Base-by-base conservation (phyloP, 75 land plant genomes). In the Picea glauca region DNA sequence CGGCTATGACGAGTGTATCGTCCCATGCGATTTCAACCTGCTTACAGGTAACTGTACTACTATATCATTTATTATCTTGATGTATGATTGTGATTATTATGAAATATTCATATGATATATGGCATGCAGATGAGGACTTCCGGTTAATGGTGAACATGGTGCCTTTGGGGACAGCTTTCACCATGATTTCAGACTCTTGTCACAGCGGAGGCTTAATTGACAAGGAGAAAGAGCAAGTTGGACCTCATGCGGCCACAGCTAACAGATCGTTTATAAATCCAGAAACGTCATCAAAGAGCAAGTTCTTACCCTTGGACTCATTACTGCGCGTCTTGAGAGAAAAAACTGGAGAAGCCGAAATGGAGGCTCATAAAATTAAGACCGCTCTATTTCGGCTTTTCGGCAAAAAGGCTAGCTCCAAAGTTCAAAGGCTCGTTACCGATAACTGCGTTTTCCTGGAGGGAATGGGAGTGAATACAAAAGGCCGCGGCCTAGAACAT, bases 151-250 rank as follows among this genome's bases (percentile, higher is more conserved):
- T 94, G n/a, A 84, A 91, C 75, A 32, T 83, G 54, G 83, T 94
- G 1, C 94, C 94, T 6, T 63, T 77, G 26, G 95, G 92, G 15
- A 88, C 85, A 72, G 64, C 80, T 12, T 61, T 96, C 60, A 96
- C 99, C 1, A 85, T 96, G 66, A 87, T 96, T 5, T 92, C 99
- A 0, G 99, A 96, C 72, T 96, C 98, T 1, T 93, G 93, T 79
- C 93, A 90, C 70, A 93, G 95, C 33, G 95, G 95, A 8, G 95
- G 95, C 21, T 84, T 93, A 32, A 87, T 93, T 58, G 91, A 93
- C 86, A 83, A 89, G n/a, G 87, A 84, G 35, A 93, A 86, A 43
- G 90, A 96, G 83, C 99, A 96, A 79, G 90, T 96, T 35, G 99
- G 99, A 13, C 76, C 76, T 54, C 76, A 74, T 74, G 14, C 1